Conservation (phyloP, 495 filamentous ascomycete species). For the Astrothelium macrocarpum region DNA sequence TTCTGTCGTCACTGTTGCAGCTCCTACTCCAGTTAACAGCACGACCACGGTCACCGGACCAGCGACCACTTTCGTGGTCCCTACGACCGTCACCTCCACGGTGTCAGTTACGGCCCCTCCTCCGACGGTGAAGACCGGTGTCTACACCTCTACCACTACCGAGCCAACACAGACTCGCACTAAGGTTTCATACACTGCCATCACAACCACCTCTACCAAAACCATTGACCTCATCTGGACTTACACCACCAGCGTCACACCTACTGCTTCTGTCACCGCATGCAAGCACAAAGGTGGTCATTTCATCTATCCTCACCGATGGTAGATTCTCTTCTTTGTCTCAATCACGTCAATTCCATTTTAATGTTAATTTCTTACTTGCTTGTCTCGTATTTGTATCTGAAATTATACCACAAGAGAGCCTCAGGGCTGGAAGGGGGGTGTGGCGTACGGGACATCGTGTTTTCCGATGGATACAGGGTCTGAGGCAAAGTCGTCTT, state of each 20-base stretch:
- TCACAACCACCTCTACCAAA: constrained; percentile 10
- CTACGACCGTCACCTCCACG: neutral
- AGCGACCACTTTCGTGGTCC: constrained; percentile 4
- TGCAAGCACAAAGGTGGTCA: constrained; percentile 22
- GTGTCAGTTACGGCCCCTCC: constrained; percentile 13
- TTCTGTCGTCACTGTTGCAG: constrained; percentile 3
- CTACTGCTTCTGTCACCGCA: constrained; percentile 16
- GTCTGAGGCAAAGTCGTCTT: neutral
- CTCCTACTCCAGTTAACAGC: neutral
- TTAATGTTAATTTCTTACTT: constrained; percentile 46
- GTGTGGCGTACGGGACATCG: neutral
- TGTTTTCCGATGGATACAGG: neutral
- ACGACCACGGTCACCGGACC: constrained; percentile 4
- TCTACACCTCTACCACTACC: constrained; percentile 20
- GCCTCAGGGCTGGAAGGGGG: constrained; percentile 29
- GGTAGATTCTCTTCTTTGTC: neutral
- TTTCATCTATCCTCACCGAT: constrained; percentile 4
- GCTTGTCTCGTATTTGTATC: constrained; percentile 56
- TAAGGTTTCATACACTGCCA: constrained; percentile 17
- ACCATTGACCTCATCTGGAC: constrained; percentile 23
- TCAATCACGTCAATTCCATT: neutral
- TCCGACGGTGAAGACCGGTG: constrained; percentile 20
- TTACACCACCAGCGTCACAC: constrained; percentile 20
- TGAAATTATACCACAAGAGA: constrained; percentile 46
- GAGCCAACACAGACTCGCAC: constrained; percentile 21